A percentile compares a stretch with the other conserved stretches of the same genome.
phyloP scores from a whole-genome alignment of 208 protist genomes.

The Vickermania ingenoplastis region DNA sequence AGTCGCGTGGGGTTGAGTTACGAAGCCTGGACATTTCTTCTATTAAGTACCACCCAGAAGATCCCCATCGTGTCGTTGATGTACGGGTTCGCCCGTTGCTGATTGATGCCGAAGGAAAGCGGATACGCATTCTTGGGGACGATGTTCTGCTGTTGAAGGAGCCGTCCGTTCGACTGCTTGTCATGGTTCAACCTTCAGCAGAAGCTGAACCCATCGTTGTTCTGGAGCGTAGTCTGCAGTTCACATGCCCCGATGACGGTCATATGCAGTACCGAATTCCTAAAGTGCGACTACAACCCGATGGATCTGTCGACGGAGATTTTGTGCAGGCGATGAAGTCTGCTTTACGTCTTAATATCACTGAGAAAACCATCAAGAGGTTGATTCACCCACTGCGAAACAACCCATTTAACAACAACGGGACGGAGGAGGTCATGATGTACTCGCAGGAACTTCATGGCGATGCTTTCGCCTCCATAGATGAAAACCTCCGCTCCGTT shows the following conservation, averaged over 20 bases:
- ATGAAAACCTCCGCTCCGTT: slow-evolving; percentile 28
- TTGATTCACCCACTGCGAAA: slow-evolving; percentile 36
- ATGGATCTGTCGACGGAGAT: slow-evolving; percentile 32
- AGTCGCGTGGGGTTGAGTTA: slow-evolving; percentile 26
- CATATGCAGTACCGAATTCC: slow-evolving; percentile 52
- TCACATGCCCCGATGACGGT: slow-evolving; percentile 18
- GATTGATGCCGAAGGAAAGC: slow-evolving; percentile 25
- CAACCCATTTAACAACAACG: slow-evolving; percentile 41
- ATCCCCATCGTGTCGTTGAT: slow-evolving; percentile 27
- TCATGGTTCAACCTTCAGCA: slow-evolving; percentile 28
- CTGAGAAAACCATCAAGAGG: slow-evolving; percentile 21
- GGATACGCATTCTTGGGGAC: slow-evolving; percentile 28
- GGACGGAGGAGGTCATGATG: slow-evolving; percentile 52
- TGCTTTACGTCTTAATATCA: slow-evolving; percentile 47
- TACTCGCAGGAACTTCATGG: slow-evolving; percentile 64
- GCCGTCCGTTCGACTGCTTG: slow-evolving; percentile 46
- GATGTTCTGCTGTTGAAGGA: slow-evolving; percentile 42
- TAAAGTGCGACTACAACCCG: slow-evolving; percentile 24
- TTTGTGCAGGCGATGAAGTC: slow-evolving; percentile 31
- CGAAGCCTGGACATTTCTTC: slow-evolving; percentile 38
- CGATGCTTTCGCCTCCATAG: slow-evolving; percentile 39
- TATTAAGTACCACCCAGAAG: slow-evolving; percentile 34
- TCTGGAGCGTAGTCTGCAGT: slow-evolving; percentile 40
- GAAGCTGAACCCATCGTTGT: slow-evolving; percentile 27
- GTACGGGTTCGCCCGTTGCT: slow-evolving; percentile 51